Conservation (phyloP, 2,329 filamentous ascomycete species). For the Zasmidium angulare region DNA sequence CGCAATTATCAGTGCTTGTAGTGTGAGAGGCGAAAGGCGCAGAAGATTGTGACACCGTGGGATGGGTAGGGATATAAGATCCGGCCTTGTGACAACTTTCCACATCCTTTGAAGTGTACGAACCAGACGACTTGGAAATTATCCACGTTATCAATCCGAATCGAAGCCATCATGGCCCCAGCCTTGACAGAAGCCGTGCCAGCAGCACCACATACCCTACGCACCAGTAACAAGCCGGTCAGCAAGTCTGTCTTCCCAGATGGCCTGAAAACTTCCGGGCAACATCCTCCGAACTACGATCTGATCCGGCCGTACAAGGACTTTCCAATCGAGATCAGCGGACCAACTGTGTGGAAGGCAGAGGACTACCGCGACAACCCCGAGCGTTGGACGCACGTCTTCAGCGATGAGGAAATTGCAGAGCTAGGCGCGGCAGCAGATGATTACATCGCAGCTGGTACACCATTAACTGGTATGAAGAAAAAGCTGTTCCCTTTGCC, state of each 20-base stretch:
- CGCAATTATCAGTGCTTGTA: too few species aligned
- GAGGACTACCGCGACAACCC: conserved; percentile 63
- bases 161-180: conserved; percentile 16
- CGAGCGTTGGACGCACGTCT: conserved; percentile 70
- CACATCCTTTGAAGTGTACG: too few species aligned
- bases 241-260: conserved; percentile 60
- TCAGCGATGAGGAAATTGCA: conserved; percentile 63
- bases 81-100: too few species aligned
- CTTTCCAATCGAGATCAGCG: conserved; percentile 70
- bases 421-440: conserved; percentile 71
- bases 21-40: too few species aligned
- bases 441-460: conserved; percentile 63
- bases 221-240: conserved; percentile 31
- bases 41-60: too few species aligned
- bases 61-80: too few species aligned
- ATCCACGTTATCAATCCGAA: not conserved
- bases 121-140: not conserved
- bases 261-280: conserved; percentile 67
- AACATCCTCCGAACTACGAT: conserved; percentile 68
- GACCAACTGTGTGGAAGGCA: conserved; percentile 70
- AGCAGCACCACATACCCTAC: conserved; percentile 7
- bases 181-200: conserved; percentile 17
- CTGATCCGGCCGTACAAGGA: conserved; percentile 63
- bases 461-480: conserved; percentile 69
- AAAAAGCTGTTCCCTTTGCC: conserved; percentile 64